Conservation (phyloP, 2,329 filamentous ascomycete species). For the Arthrobotrys megalospora region DNA sequence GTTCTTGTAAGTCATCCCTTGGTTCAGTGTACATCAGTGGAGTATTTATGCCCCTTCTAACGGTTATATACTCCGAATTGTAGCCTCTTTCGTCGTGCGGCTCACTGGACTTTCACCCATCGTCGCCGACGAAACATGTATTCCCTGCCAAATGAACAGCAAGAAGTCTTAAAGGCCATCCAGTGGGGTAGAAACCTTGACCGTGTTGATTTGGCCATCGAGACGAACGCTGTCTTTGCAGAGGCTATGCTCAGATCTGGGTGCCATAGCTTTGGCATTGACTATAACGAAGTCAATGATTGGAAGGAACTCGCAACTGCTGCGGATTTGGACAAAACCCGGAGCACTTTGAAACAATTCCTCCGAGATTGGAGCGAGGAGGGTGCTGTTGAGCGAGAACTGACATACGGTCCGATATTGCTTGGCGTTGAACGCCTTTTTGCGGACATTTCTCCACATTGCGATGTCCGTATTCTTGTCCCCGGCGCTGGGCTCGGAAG, state of each 20-base stretch:
- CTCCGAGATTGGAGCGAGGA: conserved; percentile 94
- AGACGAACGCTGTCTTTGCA: conserved; percentile 86
- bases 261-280: conserved; percentile 77
- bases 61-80: neutral
- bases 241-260: conserved; percentile 81
- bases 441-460: conserved; percentile 63
- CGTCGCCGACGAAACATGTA: conserved; percentile 93
- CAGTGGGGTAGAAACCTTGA: conserved; percentile 84
- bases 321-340: conserved; percentile 87
- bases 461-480: conserved; percentile 78
- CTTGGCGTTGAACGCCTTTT: conserved; percentile 72
- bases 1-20: conserved; percentile 41
- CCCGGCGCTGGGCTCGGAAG: conserved; percentile 91
- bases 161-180: conserved; percentile 85
- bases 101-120: conserved; percentile 93
- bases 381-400: conserved; percentile 80
- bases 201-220: conserved; percentile 87
- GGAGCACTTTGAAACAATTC: conserved; percentile 92
- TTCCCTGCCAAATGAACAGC: conserved; percentile 85
- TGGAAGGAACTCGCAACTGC: conserved; percentile 81
- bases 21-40: neutral
- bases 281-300: conserved; percentile 67
- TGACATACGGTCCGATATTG: conserved; percentile 82
- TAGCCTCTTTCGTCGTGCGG: conserved; percentile 69
- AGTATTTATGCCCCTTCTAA: neutral